Conservation (phyloP, 352 stramenopile genomes). For the Phytophthora brassicae region DNA sequence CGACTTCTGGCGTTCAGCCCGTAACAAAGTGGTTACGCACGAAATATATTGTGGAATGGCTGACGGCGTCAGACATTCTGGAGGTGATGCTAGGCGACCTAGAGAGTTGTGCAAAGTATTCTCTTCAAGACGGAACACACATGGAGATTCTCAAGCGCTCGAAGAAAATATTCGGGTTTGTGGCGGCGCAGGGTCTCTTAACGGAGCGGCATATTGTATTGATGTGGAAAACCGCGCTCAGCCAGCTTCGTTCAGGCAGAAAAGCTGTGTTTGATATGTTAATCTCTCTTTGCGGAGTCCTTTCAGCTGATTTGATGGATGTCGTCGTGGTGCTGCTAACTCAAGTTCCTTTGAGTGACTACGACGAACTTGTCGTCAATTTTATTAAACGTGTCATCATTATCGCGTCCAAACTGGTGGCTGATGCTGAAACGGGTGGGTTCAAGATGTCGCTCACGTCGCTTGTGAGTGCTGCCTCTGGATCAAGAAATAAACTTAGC, state of each 20-base stretch:
- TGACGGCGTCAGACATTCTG: constrained; percentile 72
- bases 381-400: constrained; percentile 81
- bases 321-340: constrained; percentile 75
- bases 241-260: constrained; percentile 62
- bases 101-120: constrained; percentile 66
- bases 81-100: constrained; percentile 82
- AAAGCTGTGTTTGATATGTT: constrained; percentile 81
- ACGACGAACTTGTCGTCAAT: constrained; percentile 75
- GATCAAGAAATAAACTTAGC: constrained; percentile 50
- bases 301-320: constrained; percentile 76
- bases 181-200: constrained; percentile 56
- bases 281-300: constrained; percentile 57
- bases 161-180: constrained; percentile 67
- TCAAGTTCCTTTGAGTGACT: constrained; percentile 67
- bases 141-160: constrained; percentile 84
- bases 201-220: constrained; percentile 69
- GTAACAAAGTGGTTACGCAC: constrained; percentile 72
- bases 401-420: constrained; percentile 69
- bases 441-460: constrained; percentile 78
- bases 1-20: constrained; percentile 26
- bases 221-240: constrained; percentile 76
- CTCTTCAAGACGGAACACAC: constrained; percentile 74
- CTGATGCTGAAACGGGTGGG: constrained; percentile 62
- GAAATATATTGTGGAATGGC: constrained; percentile 81
- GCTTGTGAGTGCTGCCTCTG: constrained; percentile 55